phyloP scores from a whole-genome alignment of 2,329 filamentous ascomycete species.

The Blumeria hordei region DNA sequence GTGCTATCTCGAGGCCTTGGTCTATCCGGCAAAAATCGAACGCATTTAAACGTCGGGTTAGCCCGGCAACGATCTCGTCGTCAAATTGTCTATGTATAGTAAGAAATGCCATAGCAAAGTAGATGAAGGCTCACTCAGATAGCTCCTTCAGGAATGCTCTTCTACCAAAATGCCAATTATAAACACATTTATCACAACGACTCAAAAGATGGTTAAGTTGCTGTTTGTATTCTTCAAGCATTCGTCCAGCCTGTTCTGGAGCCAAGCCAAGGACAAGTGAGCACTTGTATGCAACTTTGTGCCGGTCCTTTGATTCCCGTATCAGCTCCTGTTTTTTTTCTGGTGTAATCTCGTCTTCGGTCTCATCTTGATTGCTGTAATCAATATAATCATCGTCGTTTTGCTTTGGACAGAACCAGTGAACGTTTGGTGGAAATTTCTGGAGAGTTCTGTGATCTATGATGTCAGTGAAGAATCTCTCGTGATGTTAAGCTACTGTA shows the following conservation, averaged over 20 bases:
- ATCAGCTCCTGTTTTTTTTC: conserved; percentile 29
- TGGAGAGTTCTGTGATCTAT: conserved; percentile 10
- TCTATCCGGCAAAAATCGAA: conserved; percentile 38
- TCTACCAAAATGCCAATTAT: conserved; percentile 49
- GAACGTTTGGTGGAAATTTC: conserved; percentile 19
- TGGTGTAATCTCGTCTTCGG: conserved; percentile 22
- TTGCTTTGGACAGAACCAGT: conserved; percentile 44
- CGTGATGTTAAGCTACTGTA: background rate
- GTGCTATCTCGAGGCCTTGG: conserved; percentile 30
- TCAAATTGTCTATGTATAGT: conserved; percentile 14
- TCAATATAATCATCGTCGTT: conserved; percentile 36
- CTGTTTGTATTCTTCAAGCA: conserved; percentile 32
- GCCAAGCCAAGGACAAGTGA: conserved; percentile 45
- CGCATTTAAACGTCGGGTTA: conserved; percentile 31
- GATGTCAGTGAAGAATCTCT: conserved; percentile 2
- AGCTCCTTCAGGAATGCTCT: conserved; percentile 36
- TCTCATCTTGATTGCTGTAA: conserved; percentile 30
- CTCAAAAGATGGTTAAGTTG: conserved; percentile 33
- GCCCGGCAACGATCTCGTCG: conserved; percentile 25
- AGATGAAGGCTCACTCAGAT: conserved; percentile 25
- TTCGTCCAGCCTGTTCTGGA: conserved; percentile 29
- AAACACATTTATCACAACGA: conserved; percentile 44
- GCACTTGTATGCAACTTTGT: conserved; percentile 39
- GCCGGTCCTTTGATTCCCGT: conserved; percentile 27
- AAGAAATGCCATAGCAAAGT: conserved; percentile 1